Base-by-base conservation (phyloP, 2,329 filamentous ascomycete genomes). In the Macroventuria anomochaeta region DNA sequence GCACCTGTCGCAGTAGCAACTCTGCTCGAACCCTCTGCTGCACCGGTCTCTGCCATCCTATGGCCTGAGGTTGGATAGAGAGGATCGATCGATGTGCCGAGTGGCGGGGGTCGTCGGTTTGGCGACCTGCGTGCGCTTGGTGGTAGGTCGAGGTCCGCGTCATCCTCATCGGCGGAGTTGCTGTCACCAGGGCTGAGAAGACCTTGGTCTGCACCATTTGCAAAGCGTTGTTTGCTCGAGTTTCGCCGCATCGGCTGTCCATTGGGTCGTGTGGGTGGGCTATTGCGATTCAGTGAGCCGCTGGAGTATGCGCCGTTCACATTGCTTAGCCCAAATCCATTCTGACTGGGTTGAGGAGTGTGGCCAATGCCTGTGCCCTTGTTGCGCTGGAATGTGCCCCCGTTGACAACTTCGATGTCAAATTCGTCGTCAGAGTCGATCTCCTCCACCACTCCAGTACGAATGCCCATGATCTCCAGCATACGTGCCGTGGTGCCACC, bases 361-460 rank as follows among this genome's bases (percentile, higher is more conserved):
- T 91, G 91, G 18, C 92, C 93, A 49, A 96, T 85, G 12, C 84
- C 91, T 20, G 82, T 85, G 43, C 89, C 89, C 29, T 88, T 85
- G 61, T 91, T 89, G 72, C 96, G 95, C 64, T 89, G 88, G 67
- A 93, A 96, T 7, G 89, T 86, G 15, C 84, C 84, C 44, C 89
- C 86, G 11, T 81, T 81, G 17, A 81, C 76, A 11, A 80, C 77
- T 73, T 97, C 95, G 57, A 97, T 99, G 72, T 99, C 95, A 67
- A 99, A 99, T 74, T 99, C 95, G 70, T 99, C 95, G 70, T 99
- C 95, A 37, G 91, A 96, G 72, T 99, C 95, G 37, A 96, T 90
- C 72, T 99, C 95, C 67, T 99, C 95, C 0, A 97, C 90, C 0
- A 99, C 93, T 0, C 95, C 95, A 0, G 93, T 99, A 51, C 91